These are phyloP conservation scores for Wallacemonas sp. DNA, from an alignment of 208 protist species.

Conservation along the genomic window DNA sequence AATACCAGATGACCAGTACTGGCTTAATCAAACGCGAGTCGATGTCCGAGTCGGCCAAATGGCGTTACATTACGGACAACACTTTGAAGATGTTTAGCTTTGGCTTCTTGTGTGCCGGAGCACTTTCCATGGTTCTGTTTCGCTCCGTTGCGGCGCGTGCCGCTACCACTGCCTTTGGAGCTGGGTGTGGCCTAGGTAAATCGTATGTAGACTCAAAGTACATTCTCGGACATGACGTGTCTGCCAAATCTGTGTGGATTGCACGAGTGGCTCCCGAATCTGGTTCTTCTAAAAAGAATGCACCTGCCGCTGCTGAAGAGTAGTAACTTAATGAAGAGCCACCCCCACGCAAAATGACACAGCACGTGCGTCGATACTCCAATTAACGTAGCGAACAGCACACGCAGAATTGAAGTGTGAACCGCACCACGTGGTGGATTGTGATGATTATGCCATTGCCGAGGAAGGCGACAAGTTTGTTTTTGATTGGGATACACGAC, in stretches of 20 bases:
- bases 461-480: too few species aligned
- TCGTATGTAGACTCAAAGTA: slow-evolving; percentile 86
- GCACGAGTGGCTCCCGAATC: slow-evolving; percentile 41
- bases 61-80: slow-evolving; percentile 78
- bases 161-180: slow-evolving; percentile 61
- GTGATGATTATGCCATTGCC: neutral
- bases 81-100: slow-evolving; percentile 73
- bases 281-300: slow-evolving; percentile 2
- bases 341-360: neutral
- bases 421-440: too few species aligned
- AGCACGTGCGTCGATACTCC: too few species aligned
- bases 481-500: neutral
- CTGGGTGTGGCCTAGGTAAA: slow-evolving; percentile 80
- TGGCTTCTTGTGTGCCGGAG: slow-evolving; percentile 66
- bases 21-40: slow-evolving; percentile 56
- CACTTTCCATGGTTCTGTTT: slow-evolving; percentile 65
- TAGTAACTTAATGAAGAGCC: neutral
- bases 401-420: too few species aligned
- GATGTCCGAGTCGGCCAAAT: slow-evolving; percentile 79
- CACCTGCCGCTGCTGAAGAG: neutral
- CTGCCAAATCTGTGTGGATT: slow-evolving; percentile 63
- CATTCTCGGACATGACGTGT: slow-evolving; percentile 79
- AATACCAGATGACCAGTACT: slow-evolving; percentile 4
- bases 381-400: too few species aligned
- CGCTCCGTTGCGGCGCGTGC: slow-evolving; percentile 55